Conservation (phyloP, 352 stramenopile genomes). For the Aphanomyces euteiches region DNA sequence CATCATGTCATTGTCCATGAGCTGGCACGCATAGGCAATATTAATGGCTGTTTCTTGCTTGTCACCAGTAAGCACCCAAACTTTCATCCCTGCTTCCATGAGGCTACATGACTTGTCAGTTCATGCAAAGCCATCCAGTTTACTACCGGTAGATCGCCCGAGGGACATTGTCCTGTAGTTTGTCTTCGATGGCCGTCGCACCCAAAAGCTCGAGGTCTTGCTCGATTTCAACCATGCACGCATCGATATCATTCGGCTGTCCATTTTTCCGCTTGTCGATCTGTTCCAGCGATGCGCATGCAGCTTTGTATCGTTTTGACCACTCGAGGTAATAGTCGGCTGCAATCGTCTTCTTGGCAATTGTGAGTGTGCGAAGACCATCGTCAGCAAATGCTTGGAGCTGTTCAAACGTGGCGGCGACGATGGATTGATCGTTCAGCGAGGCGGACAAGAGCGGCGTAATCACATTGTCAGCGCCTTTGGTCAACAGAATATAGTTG, state of each 20-base stretch:
- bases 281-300: constrained; percentile 51
- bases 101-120: constrained; percentile 42
- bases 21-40: constrained; percentile 87
- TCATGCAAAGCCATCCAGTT: no score
- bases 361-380: constrained; percentile 82
- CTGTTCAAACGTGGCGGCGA: constrained; percentile 44
- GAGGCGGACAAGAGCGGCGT: constrained; percentile 66
- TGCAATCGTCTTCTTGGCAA: constrained; percentile 60
- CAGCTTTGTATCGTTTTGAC: constrained; percentile 58
- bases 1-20: constrained; percentile 86
- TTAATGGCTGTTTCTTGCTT: constrained; percentile 95
- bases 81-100: constrained; percentile 81
- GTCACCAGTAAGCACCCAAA: constrained; percentile 93
- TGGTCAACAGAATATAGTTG: constrained; percentile 67
- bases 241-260: constrained; percentile 64
- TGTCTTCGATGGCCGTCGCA: constrained; percentile 92
- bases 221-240: constrained; percentile 75
- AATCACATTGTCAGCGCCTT: constrained; percentile 92
- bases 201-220: constrained; percentile 75
- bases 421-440: constrained; percentile 32
- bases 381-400: constrained; percentile 76
- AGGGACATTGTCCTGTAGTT: constrained; percentile 89
- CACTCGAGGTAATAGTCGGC: constrained; percentile 54
- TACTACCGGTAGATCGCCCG: constrained; percentile 60
- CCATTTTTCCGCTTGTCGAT: constrained; percentile 67